Evolutionary conservation across 2,329 filamentous ascomycete genomes (phyloP).

Genomic region (Escovopsis weberi): DNA sequence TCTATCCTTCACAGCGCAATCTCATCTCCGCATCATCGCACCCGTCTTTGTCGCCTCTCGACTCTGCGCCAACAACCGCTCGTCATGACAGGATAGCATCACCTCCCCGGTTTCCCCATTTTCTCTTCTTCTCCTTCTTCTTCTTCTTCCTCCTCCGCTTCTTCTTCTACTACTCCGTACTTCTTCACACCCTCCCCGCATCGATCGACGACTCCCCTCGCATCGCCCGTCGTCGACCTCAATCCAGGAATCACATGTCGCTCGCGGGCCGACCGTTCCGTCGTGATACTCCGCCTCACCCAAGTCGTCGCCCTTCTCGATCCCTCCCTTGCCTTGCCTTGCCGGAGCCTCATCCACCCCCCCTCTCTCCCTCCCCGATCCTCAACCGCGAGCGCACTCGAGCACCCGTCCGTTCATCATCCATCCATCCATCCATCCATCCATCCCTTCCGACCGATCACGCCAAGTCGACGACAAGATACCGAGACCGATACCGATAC

Average conservation of each 20-base stretch:
- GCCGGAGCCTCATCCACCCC: too few relatives aligned
- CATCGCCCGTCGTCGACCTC: background rate
- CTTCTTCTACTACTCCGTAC: background rate
- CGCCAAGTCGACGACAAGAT: constrained; percentile 9
- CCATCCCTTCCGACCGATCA: background rate
- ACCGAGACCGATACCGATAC: constrained; percentile 10
- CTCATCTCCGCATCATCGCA: too few relatives aligned
- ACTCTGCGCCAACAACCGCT: background rate
- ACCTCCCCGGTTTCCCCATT: too few relatives aligned
- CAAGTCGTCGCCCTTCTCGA: constrained; percentile 1
- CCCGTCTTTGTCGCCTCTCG: too few relatives aligned
- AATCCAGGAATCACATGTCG: constrained; percentile 5
- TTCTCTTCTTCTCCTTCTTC: too few relatives aligned
- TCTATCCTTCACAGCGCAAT: too few relatives aligned
- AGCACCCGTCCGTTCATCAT: background rate
- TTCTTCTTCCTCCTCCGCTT: too few relatives aligned
- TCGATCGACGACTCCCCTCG: background rate
- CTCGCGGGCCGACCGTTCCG: constrained; percentile 6
- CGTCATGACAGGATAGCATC: background rate
- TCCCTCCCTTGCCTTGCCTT: background rate
- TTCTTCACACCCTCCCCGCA: background rate
- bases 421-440: background rate
- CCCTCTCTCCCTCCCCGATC: background rate
- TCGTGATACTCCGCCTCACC: too few relatives aligned
- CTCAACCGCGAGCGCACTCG: background rate